These are phyloP conservation scores for Sclerotinia borealis DNA, from an alignment of 2,329 filamentous ascomycete genomes.

Conservation along the genomic window DNA sequence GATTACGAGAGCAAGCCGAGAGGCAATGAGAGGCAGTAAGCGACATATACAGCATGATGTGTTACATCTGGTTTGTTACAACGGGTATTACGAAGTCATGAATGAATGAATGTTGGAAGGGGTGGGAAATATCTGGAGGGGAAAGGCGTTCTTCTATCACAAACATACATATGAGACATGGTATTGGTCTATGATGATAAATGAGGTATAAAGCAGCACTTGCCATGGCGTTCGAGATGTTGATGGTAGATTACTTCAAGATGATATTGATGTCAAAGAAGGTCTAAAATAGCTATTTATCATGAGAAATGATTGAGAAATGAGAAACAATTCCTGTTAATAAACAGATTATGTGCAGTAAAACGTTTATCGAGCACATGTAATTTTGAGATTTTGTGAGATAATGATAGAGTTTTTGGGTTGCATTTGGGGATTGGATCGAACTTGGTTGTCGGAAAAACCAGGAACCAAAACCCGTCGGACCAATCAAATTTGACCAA, in stretches of 20 bases:
- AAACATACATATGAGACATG: slow-evolving; percentile 8
- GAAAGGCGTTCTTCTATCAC: slow-evolving; percentile 11
- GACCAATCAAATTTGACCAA: slow-evolving; percentile 29
- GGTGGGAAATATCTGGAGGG: background rate
- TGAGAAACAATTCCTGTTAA: too few relatives aligned
- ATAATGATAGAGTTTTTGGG: too few relatives aligned
- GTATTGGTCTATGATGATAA: slow-evolving; percentile 2
- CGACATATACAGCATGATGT: slow-evolving; percentile 5
- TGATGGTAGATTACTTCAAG: slow-evolving; percentile 4
- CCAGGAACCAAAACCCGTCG: slow-evolving; percentile 8
- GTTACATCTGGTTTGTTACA: slow-evolving; percentile 8
- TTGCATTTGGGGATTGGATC: too few relatives aligned
- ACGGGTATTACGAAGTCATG: slow-evolving; percentile 13
- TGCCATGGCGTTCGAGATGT: slow-evolving; percentile 11
- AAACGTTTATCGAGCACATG: background rate
- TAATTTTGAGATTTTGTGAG: too few relatives aligned
- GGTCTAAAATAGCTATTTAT: background rate
- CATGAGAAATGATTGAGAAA: background rate
- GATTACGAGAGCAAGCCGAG: slow-evolving; percentile 68
- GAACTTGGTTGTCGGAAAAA: slow-evolving; percentile 12
- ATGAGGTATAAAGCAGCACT: slow-evolving; percentile 8
- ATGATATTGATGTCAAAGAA: background rate
- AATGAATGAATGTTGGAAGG: slow-evolving; percentile 11
- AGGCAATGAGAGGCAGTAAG: slow-evolving; percentile 22
- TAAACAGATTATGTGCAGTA: background rate